Evolutionary conservation across 1,284 basidiomycete genomes (phyloP), one percentile per base, ranked within the genome.

Genomic region (Malassezia psittaci): DNA sequence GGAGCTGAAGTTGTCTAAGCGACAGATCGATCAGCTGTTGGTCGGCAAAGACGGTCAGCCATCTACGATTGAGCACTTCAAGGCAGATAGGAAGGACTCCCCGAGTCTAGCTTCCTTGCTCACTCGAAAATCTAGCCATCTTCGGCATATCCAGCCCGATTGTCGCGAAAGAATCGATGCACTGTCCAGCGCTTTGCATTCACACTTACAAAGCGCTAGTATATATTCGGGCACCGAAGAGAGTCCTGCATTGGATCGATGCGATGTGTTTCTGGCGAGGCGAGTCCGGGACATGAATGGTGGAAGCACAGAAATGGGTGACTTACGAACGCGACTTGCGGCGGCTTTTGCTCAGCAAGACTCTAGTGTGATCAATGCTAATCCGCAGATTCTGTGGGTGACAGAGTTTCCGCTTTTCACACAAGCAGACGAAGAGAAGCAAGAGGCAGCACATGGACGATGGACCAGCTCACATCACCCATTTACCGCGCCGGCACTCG

Each of bases 361-460:
- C 84, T 45, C 52, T 16, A 38, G 54, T 21, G 9, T 65, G 0
- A 12, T 44, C 0, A 37, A 83, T 2, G 59, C 77, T 24, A 74
- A 77, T 18, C 88, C 88, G n/a, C 83, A 86, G 71, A 90, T 96
- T 76, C 79, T 90, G 15, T 96, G 90, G 90, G 82, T 96, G 56
- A 94, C 89, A 4, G 89, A 94, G 75, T 96, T 96, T 75, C 91
- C 91, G 15, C 80, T 96, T 33, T 94, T 94, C 78, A 93, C 90
- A 5, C 83, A 80, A 39, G 83, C 85, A 24, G 90, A 94, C 74
- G 80, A 81, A 49, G 90, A 94, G 78, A 94, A 94, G 78, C 83
- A 85, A 35, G 82, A 85, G 69, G 16, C 40, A 0, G 47, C 55
- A 8, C 81, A 82, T 52, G 90, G 88, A 13, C 80, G 90, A 63